These are phyloP conservation scores for Tetramitus jugosus DNA, from an alignment of 208 protist genomes.

Conservation along the genomic window DNA sequence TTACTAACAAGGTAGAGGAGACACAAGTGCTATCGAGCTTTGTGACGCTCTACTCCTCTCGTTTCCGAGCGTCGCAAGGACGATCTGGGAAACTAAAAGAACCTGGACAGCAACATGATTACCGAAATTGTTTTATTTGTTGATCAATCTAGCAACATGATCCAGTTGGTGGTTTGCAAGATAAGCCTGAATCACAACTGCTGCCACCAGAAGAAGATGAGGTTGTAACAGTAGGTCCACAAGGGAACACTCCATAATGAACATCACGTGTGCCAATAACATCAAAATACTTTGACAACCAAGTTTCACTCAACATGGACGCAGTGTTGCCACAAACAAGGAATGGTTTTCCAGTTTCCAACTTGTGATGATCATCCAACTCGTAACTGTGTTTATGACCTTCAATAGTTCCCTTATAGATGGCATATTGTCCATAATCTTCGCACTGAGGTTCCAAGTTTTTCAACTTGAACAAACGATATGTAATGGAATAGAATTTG, in stretches of 20 bases:
- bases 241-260: constrained; percentile 12
- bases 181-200: too few relatives aligned
- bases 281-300: constrained; percentile 31
- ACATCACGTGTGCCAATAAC: not conserved
- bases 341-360: constrained; percentile 31
- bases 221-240: too few relatives aligned
- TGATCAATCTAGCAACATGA: too few relatives aligned
- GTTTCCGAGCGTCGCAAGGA: too few relatives aligned
- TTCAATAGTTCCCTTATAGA: constrained; percentile 39
- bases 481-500: constrained; percentile 47
- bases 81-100: too few relatives aligned
- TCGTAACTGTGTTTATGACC: constrained; percentile 17
- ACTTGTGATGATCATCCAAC: constrained; percentile 42
- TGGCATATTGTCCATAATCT: constrained; percentile 49
- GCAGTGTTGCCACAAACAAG: constrained; percentile 44
- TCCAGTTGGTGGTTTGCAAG: too few relatives aligned
- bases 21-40: too few relatives aligned
- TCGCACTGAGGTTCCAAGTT: constrained; percentile 40
- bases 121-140: too few relatives aligned
- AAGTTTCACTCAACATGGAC: constrained; percentile 35
- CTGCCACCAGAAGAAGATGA: too few relatives aligned
- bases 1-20: too few relatives aligned
- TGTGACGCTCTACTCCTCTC: too few relatives aligned
- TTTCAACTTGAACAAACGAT: constrained; percentile 49
- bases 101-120: too few relatives aligned